Base-by-base conservation (phyloP, 2,329 filamentous ascomycete genomes). In the Aspergillus pseudoterreus region DNA sequence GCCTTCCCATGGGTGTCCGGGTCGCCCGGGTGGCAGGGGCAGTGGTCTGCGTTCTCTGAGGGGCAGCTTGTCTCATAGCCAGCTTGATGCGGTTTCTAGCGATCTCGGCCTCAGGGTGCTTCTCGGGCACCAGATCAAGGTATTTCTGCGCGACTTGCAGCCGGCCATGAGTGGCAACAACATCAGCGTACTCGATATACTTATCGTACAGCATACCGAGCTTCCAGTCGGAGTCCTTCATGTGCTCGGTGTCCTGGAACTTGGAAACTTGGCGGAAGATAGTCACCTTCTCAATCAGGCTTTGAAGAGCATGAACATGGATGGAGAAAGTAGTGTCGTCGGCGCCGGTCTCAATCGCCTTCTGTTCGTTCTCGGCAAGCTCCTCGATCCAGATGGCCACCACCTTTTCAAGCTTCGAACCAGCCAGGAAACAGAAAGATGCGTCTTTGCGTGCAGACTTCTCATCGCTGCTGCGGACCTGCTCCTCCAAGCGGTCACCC, bases 231-330 rank as follows among this genome's bases (percentile, higher is more conserved):
- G 85, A 85, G 9, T 82, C 78, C 60, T 89, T 82, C 43, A 75
- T 74, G 57, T 83, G 82, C 65, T 96, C 91, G 8, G 75, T 72
- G 67, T 99, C 94, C 62, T 88, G 77, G 76, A 96, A 99, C 65
- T 92, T 91, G 56, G 91, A 92, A 41, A 96, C 92, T 60, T 94
- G 83, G 49, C 94, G 87, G 84, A 99, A 99, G 49, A 99, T 83
- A 0, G 92, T 95, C 43, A 99, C 94, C 78, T 99, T 99, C 75
- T 99, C 94, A 56, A 99, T 95, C 66, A 99, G 92, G 59, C 88
- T 86, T 71, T 97, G 94, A 41, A 99, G 77, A 43, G 88, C 87
- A 55, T 85, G 85, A 50, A 92, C 91, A 64, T 97, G 94, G 45
- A 97, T 85, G 0, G 92, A 95, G 74, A 96, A 99, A 52, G 84